phyloP scores from a whole-genome alignment of 148 eudicot genomes.

The Cornus suecica region DNA sequence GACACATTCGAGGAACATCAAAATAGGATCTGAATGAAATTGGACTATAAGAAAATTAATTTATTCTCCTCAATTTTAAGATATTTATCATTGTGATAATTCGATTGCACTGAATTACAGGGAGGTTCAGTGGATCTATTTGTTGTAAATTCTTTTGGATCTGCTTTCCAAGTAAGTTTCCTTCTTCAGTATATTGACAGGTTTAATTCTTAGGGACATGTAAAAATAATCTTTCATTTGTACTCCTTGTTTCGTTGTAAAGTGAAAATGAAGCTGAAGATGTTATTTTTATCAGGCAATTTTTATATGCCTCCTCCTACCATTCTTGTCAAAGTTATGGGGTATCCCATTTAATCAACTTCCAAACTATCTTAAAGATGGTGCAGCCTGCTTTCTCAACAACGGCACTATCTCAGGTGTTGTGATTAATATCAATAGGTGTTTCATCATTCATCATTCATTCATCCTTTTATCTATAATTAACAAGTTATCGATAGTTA shows the following conservation, averaged over 20 bases:
- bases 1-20: neutral
- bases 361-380: conserved; percentile 81
- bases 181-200: neutral
- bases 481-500: neutral
- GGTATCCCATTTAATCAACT: conserved; percentile 89
- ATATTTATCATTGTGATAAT: neutral
- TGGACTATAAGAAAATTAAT: neutral
- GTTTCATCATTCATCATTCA: neutral
- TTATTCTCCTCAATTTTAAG: conserved; percentile 12
- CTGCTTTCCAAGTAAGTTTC: conserved; percentile 85
- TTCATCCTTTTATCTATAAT: neutral
- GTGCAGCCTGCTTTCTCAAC: conserved; percentile 98
- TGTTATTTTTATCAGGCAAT: conserved; percentile 56
- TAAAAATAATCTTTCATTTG: neutral
- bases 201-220: neutral
- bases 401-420: conserved; percentile 55
- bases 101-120: conserved; percentile 32
- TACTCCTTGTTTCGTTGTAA: neutral
- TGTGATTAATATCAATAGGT: conserved; percentile 36
- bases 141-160: conserved; percentile 96
- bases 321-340: conserved; percentile 90
- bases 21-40: neutral
- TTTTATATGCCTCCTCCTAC: conserved; percentile 90
- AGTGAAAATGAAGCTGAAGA: conserved; percentile 3
- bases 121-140: conserved; percentile 84